These are phyloP conservation scores for Hanseniaspora clermontiae DNA, from an alignment of 805 yeast genomes.

Conservation along the genomic window DNA sequence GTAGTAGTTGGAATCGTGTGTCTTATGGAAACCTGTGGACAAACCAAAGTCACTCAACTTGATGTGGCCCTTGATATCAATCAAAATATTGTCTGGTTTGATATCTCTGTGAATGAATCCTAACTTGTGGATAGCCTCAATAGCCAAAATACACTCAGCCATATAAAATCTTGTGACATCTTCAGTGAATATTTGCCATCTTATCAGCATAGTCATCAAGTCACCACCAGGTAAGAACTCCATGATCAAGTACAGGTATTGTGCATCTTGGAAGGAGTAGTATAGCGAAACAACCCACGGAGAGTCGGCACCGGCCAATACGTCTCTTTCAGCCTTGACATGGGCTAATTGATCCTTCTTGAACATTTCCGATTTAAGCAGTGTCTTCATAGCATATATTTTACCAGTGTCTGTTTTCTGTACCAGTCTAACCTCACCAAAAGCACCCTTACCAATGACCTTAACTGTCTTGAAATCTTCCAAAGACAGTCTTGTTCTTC, in stretches of 20 bases:
- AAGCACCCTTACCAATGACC: conserved; percentile 91
- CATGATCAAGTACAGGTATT: conserved; percentile 77
- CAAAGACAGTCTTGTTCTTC: conserved; percentile 70
- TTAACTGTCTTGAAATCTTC: conserved; percentile 83
- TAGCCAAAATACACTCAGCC: conserved; percentile 92
- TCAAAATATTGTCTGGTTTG: conserved; percentile 89
- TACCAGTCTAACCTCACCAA: conserved; percentile 91
- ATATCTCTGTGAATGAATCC: conserved; percentile 96
- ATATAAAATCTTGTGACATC: conserved; percentile 86
- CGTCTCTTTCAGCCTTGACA: conserved; percentile 92
- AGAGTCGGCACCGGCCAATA: conserved; percentile 77
- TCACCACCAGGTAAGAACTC: conserved; percentile 90
- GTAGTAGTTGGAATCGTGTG: conserved; percentile 82
- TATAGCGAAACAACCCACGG: conserved; percentile 81
- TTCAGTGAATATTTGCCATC: conserved; percentile 88
- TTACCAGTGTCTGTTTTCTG: conserved; percentile 84
- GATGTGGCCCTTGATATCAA: conserved; percentile 68
- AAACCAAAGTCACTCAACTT: conserved; percentile 81
- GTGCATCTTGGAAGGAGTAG: conserved; percentile 63
- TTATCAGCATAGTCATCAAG: conserved; percentile 86
- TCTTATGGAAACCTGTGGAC: conserved; percentile 83
- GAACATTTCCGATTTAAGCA: conserved; percentile 82
- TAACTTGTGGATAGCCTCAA: conserved; percentile 82
- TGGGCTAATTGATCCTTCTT: conserved; percentile 89
- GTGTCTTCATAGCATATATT: conserved; percentile 89